Conservation (phyloP, 306 rosid genomes). For the Vigna trinervia region DNA sequence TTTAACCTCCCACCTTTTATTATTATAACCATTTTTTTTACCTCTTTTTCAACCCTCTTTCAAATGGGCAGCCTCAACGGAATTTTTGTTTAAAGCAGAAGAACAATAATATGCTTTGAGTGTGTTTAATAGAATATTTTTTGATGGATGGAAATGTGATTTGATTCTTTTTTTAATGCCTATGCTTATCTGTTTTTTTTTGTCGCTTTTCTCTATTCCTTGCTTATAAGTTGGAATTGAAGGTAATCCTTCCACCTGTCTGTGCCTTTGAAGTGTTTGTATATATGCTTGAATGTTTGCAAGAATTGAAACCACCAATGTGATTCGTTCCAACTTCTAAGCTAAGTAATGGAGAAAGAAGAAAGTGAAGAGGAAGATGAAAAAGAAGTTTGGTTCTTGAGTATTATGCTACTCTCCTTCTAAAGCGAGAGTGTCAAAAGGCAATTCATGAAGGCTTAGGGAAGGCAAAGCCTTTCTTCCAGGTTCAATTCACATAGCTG, state of each 20-base stretch:
- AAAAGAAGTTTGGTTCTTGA: constrained; percentile 16
- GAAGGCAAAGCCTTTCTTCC: constrained; percentile 93
- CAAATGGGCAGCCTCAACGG: background rate
- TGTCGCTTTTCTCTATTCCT: constrained; percentile 33
- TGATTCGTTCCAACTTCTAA: constrained; percentile 28
- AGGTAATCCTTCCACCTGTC: constrained; percentile 18
- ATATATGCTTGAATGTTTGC: constrained; percentile 37
- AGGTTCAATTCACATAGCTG: constrained; percentile 48
- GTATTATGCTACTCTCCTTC: constrained; percentile 46
- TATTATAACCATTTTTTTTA: constrained; percentile 31
- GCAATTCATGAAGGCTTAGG: constrained; percentile 86
- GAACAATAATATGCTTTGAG: constrained; percentile 50
- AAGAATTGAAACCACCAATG: constrained; percentile 19
- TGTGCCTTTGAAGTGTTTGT: constrained; percentile 38
- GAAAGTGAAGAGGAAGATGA: constrained; percentile 55
- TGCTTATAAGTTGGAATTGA: constrained; percentile 28
- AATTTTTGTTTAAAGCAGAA: constrained; percentile 40
- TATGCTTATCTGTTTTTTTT: constrained; percentile 56
- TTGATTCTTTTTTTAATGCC: constrained; percentile 34
- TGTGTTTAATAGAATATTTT: constrained; percentile 46
- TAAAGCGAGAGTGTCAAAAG: constrained; percentile 54
- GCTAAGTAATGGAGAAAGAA: constrained; percentile 55
- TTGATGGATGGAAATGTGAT: constrained; percentile 36
- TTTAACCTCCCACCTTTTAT: constrained; percentile 44
- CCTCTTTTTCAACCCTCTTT: constrained; percentile 23